These are phyloP conservation scores for Cutaneotrichosporon sp. DNA, from an alignment of 1,284 basidiomycete genomes.

Conservation along the genomic window DNA sequence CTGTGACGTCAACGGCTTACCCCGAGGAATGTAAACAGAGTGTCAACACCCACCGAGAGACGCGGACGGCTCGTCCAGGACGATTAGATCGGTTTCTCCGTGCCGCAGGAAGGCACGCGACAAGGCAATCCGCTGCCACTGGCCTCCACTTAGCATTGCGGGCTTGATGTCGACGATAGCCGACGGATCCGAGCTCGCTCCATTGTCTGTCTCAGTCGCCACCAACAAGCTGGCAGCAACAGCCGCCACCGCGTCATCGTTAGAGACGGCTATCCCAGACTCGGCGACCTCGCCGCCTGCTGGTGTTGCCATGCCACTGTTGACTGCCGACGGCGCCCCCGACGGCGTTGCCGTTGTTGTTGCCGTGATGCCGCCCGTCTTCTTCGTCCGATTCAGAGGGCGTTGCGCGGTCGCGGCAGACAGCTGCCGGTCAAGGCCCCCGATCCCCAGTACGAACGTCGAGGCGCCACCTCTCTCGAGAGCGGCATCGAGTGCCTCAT, in stretches of 20 bases:
- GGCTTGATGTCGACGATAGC: background rate
- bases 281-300: background rate
- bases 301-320: background rate
- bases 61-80: conserved; percentile 61
- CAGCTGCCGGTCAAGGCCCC: conserved; percentile 22
- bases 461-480: conserved; percentile 67
- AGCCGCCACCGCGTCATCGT: background rate
- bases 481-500: conserved; percentile 61
- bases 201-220: too few relatives aligned
- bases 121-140: conserved; percentile 84
- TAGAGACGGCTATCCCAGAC: background rate
- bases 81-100: conserved; percentile 56
- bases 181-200: background rate
- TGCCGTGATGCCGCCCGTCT: too few relatives aligned
- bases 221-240: too few relatives aligned
- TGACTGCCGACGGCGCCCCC: background rate
- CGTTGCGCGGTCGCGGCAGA: too few relatives aligned
- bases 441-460: conserved; percentile 25
- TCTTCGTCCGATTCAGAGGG: too few relatives aligned
- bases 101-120: conserved; percentile 76
- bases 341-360: too few relatives aligned
- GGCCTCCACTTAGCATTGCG: conserved; percentile 25
- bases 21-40: too few relatives aligned
- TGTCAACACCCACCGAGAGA: conserved; percentile 53
- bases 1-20: conserved; percentile 42